These are phyloP conservation scores for Wickerhamomyces sp. DNA, from an alignment of 1,139 yeast species.

Conservation along the genomic window DNA sequence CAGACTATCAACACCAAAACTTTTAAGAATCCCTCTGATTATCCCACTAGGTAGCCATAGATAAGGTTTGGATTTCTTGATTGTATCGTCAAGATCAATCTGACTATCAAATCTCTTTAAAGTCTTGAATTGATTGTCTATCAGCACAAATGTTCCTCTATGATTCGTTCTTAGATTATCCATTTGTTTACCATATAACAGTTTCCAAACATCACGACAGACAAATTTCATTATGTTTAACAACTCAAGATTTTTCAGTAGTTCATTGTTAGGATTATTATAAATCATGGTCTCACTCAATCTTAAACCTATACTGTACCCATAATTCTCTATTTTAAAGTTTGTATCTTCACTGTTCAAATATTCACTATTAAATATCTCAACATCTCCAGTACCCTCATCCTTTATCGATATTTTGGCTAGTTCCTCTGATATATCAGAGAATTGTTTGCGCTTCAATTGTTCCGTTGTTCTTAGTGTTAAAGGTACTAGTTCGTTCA, in stretches of 20 bases:
- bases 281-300: conserved; percentile 69
- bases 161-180: conserved; percentile 91
- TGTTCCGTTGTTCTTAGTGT: conserved; percentile 51
- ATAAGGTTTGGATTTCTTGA: conserved; percentile 46
- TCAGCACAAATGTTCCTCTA: conserved; percentile 75
- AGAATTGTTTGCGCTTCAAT: conserved; percentile 18
- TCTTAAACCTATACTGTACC: conserved; percentile 70
- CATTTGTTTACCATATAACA: conserved; percentile 77
- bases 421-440: conserved; percentile 8
- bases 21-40: conserved; percentile 71
- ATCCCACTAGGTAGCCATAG: conserved; percentile 82
- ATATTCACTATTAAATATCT: conserved; percentile 33
- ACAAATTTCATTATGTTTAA: conserved; percentile 86
- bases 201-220: conserved; percentile 88
- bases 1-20: conserved; percentile 62
- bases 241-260: conserved; percentile 49
- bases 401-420: conserved; percentile 23
- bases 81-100: conserved; percentile 42
- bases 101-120: conserved; percentile 53
- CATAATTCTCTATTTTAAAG: conserved; percentile 61
- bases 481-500: conserved; percentile 73
- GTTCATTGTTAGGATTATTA: conserved; percentile 41
- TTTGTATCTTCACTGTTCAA: conserved; percentile 48
- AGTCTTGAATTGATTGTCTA: conserved; percentile 59
- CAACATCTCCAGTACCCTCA: conserved; percentile 38